A percentile compares a stretch with the other conserved stretches of the same genome.
Conservation (phyloP, 2,329 filamentous ascomycete genomes). For the Aspergillus fumigatus region DNA sequence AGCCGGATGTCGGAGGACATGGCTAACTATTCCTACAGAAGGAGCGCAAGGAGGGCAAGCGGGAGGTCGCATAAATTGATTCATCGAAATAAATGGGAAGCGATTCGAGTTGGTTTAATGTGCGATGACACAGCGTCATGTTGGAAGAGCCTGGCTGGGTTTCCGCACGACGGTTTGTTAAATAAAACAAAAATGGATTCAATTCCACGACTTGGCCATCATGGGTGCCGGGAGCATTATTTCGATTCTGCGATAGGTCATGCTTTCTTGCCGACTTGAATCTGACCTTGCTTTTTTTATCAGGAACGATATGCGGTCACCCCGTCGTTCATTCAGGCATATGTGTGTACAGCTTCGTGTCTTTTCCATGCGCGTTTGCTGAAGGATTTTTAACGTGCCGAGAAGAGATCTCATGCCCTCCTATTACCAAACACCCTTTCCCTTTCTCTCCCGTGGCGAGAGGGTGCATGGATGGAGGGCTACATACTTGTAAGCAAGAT, state of each 20-base stretch:
- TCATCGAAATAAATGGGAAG: constrained; percentile 25
- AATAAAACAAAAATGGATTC: constrained; percentile 21
- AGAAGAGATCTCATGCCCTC: constrained; percentile 48
- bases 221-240: constrained; percentile 6
- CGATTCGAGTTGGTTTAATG: constrained; percentile 31
- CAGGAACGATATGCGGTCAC: constrained; percentile 7
- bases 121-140: constrained; percentile 29
- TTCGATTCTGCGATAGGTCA: background rate
- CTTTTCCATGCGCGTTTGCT: constrained; percentile 57
- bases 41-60: constrained; percentile 95
- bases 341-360: constrained; percentile 67
- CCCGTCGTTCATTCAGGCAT: constrained; percentile 46
- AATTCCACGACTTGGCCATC: constrained; percentile 12
- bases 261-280: background rate
- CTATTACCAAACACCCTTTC: constrained; percentile 48
- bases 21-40: constrained; percentile 61
- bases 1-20: background rate
- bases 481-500: constrained; percentile 30
- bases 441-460: constrained; percentile 32
- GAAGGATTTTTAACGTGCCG: constrained; percentile 65
- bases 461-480: constrained; percentile 47
- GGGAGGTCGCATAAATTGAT: constrained; percentile 68
- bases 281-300: background rate
- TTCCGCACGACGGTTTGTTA: constrained; percentile 16
- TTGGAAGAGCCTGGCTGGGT: constrained; percentile 14